phyloP scores from a whole-genome alignment of 768 basidiomycete species.

The Amanita subjunquillea region DNA sequence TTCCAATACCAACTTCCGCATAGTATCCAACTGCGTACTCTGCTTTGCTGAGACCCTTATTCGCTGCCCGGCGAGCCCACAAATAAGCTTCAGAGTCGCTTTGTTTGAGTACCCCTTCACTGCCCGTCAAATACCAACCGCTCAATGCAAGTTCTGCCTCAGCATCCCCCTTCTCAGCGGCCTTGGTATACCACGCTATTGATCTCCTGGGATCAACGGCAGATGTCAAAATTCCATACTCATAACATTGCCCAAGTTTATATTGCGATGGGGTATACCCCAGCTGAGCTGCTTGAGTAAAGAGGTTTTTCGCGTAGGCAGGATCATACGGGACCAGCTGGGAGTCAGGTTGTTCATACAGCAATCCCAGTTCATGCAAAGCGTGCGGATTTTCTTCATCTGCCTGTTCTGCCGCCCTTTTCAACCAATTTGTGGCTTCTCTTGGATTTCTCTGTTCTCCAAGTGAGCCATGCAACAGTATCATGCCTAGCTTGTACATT shows the following conservation, averaged over 20 bases:
- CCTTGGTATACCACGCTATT: slow-evolving; percentile 98
- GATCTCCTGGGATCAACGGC: slow-evolving; percentile 89
- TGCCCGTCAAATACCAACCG: slow-evolving; percentile 97
- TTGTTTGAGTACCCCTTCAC: slow-evolving; percentile 93
- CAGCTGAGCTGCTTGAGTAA: slow-evolving; percentile 84
- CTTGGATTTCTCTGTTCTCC: slow-evolving; percentile 78
- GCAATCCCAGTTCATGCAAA: slow-evolving; percentile 84
- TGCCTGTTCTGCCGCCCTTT: slow-evolving; percentile 91
- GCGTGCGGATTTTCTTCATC: slow-evolving; percentile 98
- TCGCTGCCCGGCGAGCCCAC: slow-evolving; percentile 94
- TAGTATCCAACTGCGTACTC: slow-evolving; percentile 99
- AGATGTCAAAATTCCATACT: slow-evolving; percentile 83
- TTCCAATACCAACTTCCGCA: slow-evolving; percentile 94
- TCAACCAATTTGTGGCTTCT: slow-evolving; percentile 92
- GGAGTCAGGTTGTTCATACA: slow-evolving; percentile 66
- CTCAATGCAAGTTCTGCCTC: slow-evolving; percentile 94
- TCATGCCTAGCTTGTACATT: slow-evolving; percentile 99
- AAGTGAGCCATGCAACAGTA: slow-evolving; percentile 76
- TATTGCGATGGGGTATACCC: slow-evolving; percentile 92
- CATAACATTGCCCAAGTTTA: slow-evolving; percentile 92
- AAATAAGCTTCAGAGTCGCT: slow-evolving; percentile 98
- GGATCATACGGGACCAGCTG: slow-evolving; percentile 71
- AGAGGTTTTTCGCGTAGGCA: slow-evolving; percentile 72
- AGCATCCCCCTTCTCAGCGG: slow-evolving; percentile 91
- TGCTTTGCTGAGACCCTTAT: slow-evolving; percentile 93